These are phyloP conservation scores for Datura wrightii DNA, from an alignment of 257 asterid species.

Conservation along the genomic window DNA sequence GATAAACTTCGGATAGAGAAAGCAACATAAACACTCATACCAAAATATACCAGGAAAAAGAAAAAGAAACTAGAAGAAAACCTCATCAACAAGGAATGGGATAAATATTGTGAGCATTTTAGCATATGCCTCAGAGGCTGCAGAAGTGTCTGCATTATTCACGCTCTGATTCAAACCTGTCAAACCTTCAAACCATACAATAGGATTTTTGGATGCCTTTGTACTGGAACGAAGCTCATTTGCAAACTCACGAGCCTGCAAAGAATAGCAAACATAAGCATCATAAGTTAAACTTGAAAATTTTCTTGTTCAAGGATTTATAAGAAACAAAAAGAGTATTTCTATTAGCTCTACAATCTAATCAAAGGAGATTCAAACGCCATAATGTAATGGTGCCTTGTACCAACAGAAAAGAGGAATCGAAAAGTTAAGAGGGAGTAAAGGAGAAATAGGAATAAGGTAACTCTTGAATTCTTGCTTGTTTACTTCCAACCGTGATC, in stretches of 20 bases:
- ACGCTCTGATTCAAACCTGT: constrained; percentile 66
- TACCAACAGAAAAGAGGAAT: neutral
- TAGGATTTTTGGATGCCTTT: constrained; percentile 73
- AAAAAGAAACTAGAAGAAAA: constrained; percentile 41
- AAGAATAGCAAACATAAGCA: constrained; percentile 34
- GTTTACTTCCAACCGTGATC: neutral
- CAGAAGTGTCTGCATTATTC: constrained; percentile 74
- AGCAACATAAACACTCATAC: neutral
- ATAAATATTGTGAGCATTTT: constrained; percentile 87
- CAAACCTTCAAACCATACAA: constrained; percentile 89
- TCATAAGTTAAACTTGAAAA: constrained; percentile 1
- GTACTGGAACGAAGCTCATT: constrained; percentile 95
- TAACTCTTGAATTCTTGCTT: neutral
- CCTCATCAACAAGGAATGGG: constrained; percentile 98
- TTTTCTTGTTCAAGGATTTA: constrained; percentile 1
- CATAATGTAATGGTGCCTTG: neutral
- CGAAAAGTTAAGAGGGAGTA: neutral
- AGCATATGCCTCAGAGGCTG: constrained; percentile 83
- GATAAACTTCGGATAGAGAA: constrained; percentile 1
- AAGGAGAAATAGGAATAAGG: neutral
- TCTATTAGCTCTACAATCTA: neutral
- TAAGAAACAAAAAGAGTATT: neutral
- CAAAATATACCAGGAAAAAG: constrained; percentile 17
- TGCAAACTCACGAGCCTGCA: constrained; percentile 97
- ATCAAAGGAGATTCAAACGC: neutral